Evolutionary conservation across 2,329 filamentous ascomycete species (phyloP).

Genomic region (Colletotrichum zoysiae): DNA sequence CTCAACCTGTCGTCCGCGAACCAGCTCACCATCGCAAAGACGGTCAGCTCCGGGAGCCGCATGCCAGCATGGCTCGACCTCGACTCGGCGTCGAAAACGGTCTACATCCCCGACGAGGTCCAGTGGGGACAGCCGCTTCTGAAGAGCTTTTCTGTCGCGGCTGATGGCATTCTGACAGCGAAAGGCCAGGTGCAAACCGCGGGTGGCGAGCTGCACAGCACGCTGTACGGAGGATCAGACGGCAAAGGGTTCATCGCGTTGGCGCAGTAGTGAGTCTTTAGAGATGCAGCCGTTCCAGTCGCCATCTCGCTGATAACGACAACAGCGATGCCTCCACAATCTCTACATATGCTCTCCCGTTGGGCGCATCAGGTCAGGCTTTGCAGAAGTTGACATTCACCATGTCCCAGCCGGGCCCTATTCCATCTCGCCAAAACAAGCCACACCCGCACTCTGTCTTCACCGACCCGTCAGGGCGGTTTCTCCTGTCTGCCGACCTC

Average conservation of each 20-base stretch:
- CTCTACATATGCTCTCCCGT: constrained; percentile 58
- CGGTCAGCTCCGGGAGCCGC: constrained; percentile 49
- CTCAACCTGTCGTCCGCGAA: constrained; percentile 48
- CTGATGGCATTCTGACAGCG: constrained; percentile 50
- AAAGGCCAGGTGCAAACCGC: constrained; percentile 49
- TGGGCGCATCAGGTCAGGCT: constrained; percentile 47
- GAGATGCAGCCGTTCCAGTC: neutral
- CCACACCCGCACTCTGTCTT: constrained; percentile 67
- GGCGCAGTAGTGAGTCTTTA: constrained; percentile 57
- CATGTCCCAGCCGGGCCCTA: constrained; percentile 57
- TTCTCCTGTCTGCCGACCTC: constrained; percentile 64
- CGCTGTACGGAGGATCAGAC: constrained; percentile 54
- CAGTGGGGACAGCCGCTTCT: constrained; percentile 53
- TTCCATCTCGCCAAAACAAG: constrained; percentile 63
- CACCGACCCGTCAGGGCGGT: constrained; percentile 62
- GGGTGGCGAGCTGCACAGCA: constrained; percentile 57
- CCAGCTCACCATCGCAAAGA: constrained; percentile 48
- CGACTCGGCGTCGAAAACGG: constrained; percentile 47
- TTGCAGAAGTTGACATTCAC: constrained; percentile 57
- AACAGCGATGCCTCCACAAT: constrained; percentile 57
- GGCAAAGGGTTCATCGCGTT: constrained; percentile 57
- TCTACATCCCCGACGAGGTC: constrained; percentile 56
- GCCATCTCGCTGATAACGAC: neutral
- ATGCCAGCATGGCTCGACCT: constrained; percentile 56
- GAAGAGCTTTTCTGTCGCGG: constrained; percentile 50